Evolutionary conservation across 495 filamentous ascomycete genomes (phyloP).

Genomic region (Penicillium ucsense): DNA sequence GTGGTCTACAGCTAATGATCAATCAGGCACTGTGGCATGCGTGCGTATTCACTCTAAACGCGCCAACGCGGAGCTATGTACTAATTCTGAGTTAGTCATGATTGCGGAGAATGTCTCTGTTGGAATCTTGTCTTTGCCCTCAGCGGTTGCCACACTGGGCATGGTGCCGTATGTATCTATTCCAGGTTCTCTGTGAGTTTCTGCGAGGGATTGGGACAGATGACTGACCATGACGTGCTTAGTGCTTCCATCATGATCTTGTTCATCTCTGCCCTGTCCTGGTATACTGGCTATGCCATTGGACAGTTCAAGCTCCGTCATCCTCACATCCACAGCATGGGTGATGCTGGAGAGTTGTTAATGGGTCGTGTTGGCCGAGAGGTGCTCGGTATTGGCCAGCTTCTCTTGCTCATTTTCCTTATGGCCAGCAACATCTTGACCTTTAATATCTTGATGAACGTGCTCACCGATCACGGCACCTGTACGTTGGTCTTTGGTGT

Average conservation of each 20-base stretch:
- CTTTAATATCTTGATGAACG: conserved; percentile 54
- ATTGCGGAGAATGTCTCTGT: conserved; percentile 61
- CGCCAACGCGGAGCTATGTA: background rate
- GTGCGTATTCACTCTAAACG: conserved; percentile 10
- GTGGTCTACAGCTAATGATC: conserved; percentile 1
- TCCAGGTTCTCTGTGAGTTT: background rate
- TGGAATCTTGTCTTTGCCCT: conserved; percentile 54
- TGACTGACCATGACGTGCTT: conserved; percentile 1
- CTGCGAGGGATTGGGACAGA: background rate
- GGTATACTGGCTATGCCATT: conserved; percentile 33
- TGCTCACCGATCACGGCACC: conserved; percentile 48
- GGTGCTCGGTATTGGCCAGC: conserved; percentile 50
- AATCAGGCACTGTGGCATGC: conserved; percentile 26
- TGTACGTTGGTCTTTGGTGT: conserved; percentile 62
- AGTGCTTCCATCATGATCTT: conserved; percentile 46
- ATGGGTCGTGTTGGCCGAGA: conserved; percentile 55
- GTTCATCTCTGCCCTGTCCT: conserved; percentile 54
- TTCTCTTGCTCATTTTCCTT: conserved; percentile 60
- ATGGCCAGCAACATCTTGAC: conserved; percentile 66
- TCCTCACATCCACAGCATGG: conserved; percentile 53
- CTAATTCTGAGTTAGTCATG: conserved; percentile 29
- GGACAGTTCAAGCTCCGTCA: conserved; percentile 28
- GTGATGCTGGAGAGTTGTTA: conserved; percentile 59
- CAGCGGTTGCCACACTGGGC: conserved; percentile 52
- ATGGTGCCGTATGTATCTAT: conserved; percentile 39